Evolutionary conservation across 176 grass and related monocot species (phyloP), one percentile per base, ranked within the genome.

Genomic region (Tillandsia leiboldiana): DNA sequence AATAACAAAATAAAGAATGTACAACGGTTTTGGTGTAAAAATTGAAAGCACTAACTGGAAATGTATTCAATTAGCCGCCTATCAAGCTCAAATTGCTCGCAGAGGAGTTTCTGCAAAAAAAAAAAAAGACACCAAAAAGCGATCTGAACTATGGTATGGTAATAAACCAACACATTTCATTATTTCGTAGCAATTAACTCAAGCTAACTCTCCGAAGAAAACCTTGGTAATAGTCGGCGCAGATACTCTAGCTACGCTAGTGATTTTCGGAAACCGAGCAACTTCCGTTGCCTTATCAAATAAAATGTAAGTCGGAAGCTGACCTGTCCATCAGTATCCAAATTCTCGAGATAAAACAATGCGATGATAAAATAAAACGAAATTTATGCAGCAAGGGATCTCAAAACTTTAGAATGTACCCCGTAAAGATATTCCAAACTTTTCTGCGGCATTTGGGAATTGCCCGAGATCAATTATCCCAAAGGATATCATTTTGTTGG

Each of bases 401-500:
- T n/a, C 52, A 4, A 59, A 59, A 22, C 14, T 18, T 11, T 49
- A 72, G 63, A 67, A 72, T 10, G 64, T 93, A 99, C 89, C 87
- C 80, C 77, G 78, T 67, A 92, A 79, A 67, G 89, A 99, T 89
- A 99, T 80, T 71, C 94, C 89, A 82, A 93, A 99, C 66, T 83
- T 90, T 51, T 87, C 75, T 51, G 89, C 86, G 74, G 86, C 89
- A 90, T 93, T 93, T 83, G 94, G 94, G n/a, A 92, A 99, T 77
- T 92, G 94, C 70, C 94, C 94, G 50, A 99, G 74, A 87, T 93
- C 94, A 76, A 99, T 67, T 87, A 88, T 74, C 75, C 87, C 89
- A 90, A 99, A 99, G 63, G 94, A 92, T 52, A 99, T 82, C 49
- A 86, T 93, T 81, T 90, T 99, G 75, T 86, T 93, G 13, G 89